Conservation (phyloP, 495 filamentous ascomycete species). For the Cairneyella variabilis region DNA sequence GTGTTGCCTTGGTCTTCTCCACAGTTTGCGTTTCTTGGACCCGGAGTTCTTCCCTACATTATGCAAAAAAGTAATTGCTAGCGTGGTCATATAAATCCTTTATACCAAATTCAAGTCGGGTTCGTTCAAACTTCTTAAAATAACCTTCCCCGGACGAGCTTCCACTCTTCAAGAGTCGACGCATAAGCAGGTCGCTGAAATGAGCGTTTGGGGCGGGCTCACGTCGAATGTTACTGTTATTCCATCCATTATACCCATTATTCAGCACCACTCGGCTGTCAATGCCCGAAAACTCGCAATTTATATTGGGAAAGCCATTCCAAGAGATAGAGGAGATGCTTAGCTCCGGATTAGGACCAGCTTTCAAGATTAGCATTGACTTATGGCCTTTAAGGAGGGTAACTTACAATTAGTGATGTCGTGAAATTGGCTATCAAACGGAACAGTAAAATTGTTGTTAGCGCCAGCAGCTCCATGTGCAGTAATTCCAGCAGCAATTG, state of each 20-base stretch:
- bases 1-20: neutral
- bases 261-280: neutral
- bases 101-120: slow-evolving; percentile 8
- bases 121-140: neutral
- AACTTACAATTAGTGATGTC: too few species aligned
- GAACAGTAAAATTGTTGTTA: too few species aligned
- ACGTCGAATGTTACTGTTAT: neutral
- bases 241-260: neutral
- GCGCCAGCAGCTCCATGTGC: too few species aligned
- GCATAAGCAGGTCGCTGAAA: neutral
- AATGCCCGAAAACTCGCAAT: too few species aligned
- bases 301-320: too few species aligned
- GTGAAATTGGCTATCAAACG: too few species aligned
- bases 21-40: neutral
- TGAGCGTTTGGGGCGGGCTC: neutral
- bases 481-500: too few species aligned
- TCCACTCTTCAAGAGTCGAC: neutral
- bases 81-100: slow-evolving; percentile 2
- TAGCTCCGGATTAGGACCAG: too few species aligned
- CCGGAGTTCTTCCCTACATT: neutral
- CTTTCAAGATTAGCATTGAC: too few species aligned
- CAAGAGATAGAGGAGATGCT: too few species aligned
- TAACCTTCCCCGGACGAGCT: neutral
- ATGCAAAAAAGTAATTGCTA: neutral
- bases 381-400: too few species aligned